Conservation (phyloP, 2,329 filamentous ascomycete genomes). For the Apiospora malaysiana region DNA sequence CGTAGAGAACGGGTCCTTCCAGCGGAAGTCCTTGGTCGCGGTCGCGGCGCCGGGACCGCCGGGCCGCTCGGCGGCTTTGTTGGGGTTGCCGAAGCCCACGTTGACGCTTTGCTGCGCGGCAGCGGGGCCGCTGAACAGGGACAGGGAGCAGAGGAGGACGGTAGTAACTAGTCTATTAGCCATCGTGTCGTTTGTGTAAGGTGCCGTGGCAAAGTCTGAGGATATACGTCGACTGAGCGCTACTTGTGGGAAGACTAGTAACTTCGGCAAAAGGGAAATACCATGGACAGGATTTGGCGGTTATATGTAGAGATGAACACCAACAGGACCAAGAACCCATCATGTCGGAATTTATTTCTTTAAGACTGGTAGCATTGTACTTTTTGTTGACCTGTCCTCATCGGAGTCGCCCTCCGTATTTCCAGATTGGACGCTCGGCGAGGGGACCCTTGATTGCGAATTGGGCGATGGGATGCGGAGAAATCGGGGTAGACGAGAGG, state of each 20-base stretch:
- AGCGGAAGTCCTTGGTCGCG: slow-evolving; percentile 42
- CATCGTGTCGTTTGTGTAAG: background rate
- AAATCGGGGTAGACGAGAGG: background rate
- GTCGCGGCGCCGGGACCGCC: background rate
- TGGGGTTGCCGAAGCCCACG: slow-evolving; percentile 15
- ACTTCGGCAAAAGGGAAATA: background rate
- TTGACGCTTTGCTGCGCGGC: background rate
- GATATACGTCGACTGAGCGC: background rate
- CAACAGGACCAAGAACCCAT: background rate
- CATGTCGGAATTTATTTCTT: background rate
- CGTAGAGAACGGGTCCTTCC: slow-evolving; percentile 47
- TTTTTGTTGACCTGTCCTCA: slow-evolving; percentile 21
- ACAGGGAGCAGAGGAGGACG: background rate
- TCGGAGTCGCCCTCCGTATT: slow-evolving; percentile 17
- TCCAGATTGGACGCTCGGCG: slow-evolving; percentile 5
- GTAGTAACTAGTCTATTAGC: background rate
- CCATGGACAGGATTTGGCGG: too few relatives aligned
- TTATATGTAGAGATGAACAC: background rate
- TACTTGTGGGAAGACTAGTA: background rate
- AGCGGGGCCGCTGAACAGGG: background rate
- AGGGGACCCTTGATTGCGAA: background rate
- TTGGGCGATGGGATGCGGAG: background rate
- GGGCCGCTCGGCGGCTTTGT: background rate
- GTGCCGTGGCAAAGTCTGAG: background rate
- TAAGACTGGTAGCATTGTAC: background rate